Conservation (phyloP, 257 asterid genomes). For the Nicotiana tabacum region DNA sequence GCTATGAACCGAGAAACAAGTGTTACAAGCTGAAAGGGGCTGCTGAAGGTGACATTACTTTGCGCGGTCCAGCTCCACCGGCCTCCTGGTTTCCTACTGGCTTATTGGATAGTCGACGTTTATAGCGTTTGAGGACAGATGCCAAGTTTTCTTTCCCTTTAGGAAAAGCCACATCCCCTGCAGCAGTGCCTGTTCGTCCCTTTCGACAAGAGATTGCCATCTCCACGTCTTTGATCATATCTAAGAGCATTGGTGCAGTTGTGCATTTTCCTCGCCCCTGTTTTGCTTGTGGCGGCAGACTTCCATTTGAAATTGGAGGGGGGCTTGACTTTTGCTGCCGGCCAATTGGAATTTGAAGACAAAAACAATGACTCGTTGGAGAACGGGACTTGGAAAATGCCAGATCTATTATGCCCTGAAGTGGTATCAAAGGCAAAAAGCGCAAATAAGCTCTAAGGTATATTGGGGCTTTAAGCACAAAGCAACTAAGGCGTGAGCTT, state of each 20-base stretch:
- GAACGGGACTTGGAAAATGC: constrained; percentile 76
- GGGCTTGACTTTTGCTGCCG: constrained; percentile 56
- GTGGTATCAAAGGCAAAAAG: neutral
- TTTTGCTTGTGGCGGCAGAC: constrained; percentile 47
- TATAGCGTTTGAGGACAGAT: constrained; percentile 87
- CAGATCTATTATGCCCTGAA: constrained; percentile 75
- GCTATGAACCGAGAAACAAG: constrained; percentile 19
- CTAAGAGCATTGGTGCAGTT: constrained; percentile 63
- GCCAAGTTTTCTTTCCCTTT: constrained; percentile 87
- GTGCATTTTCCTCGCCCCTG: constrained; percentile 74
- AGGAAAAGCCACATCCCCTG: constrained; percentile 99
- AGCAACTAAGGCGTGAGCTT: too few relatives aligned
- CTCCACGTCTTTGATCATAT: constrained; percentile 71
- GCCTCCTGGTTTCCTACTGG: constrained; percentile 41
- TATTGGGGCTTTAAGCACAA: too few relatives aligned
- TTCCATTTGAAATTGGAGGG: constrained; percentile 45
- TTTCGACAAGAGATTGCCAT: constrained; percentile 79
- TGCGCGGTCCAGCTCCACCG: constrained; percentile 26
- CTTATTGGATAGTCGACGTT: constrained; percentile 70
- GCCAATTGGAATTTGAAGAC: constrained; percentile 81
- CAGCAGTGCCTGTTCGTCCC: constrained; percentile 97
- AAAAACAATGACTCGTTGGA: constrained; percentile 67
- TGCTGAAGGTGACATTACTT: constrained; percentile 24
- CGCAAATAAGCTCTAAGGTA: too few relatives aligned
- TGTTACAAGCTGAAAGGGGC: constrained; percentile 33